Conservation (phyloP, 768 basidiomycete species). For the Infundibulicybe gibba region DNA sequence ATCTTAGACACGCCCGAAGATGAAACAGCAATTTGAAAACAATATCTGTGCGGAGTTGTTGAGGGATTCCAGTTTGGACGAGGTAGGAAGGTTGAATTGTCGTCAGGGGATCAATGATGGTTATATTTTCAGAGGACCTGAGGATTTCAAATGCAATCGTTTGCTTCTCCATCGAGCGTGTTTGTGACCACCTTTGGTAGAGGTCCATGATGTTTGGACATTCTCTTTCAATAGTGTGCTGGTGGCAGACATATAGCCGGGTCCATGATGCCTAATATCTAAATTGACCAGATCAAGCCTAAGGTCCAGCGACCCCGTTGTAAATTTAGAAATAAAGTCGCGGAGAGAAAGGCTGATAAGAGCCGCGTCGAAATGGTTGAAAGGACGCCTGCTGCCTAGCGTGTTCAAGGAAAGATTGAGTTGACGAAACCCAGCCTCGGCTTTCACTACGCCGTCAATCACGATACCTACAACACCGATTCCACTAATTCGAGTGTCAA, state of each 20-base stretch:
- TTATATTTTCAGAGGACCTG: slow-evolving; percentile 40
- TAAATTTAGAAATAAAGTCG: slow-evolving; percentile 5
- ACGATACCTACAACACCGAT: slow-evolving; percentile 18
- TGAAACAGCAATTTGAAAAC: slow-evolving; percentile 79
- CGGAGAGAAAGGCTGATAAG: slow-evolving; percentile 20
- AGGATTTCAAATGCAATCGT: slow-evolving; percentile 47
- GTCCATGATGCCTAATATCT: slow-evolving; percentile 16
- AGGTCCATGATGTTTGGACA: slow-evolving; percentile 17
- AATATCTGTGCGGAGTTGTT: slow-evolving; percentile 61
- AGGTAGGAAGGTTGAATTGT: slow-evolving; percentile 83
- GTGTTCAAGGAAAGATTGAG: slow-evolving; percentile 20
- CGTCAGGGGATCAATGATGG: slow-evolving; percentile 72
- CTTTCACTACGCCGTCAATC: slow-evolving; percentile 8
- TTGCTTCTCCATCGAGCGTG: slow-evolving; percentile 26
- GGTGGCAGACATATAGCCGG: slow-evolving; percentile 34
- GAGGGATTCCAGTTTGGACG: slow-evolving; percentile 70
- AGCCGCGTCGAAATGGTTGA: slow-evolving; percentile 15
- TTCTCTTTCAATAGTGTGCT: slow-evolving; percentile 23
- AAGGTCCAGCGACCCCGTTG: slow-evolving; percentile 7
- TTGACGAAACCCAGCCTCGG: slow-evolving; percentile 17
- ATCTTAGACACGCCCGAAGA: slow-evolving; percentile 63
- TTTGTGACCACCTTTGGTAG: slow-evolving; percentile 22
- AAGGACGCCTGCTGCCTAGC: slow-evolving; percentile 27
- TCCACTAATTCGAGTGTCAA: slow-evolving; percentile 16
- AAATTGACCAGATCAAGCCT: not conserved